Base-by-base conservation (phyloP, 441 rosid genomes). In the Flueggea neowawraea region DNA sequence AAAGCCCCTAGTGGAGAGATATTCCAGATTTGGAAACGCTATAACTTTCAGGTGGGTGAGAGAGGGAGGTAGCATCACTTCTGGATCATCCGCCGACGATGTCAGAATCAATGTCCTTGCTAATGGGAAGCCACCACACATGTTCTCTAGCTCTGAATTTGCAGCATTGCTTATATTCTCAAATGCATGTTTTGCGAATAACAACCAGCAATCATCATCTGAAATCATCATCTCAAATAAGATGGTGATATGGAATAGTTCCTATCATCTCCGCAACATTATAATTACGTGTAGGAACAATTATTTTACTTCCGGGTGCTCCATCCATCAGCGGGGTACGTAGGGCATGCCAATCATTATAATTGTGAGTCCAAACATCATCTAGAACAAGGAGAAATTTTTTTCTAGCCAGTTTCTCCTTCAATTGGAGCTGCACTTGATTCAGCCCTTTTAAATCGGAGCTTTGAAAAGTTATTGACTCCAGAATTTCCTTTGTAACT, bases 351-450 rank as follows among this genome's bases (percentile, higher is more conserved):
- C 73, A 73, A 1, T 13, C 5, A 4, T 28, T 36, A 32, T 59
- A 63, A n/a, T 51, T 39, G 6, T 69, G 22, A 2, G 31, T 52
- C 73, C 73, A 69, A 0, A 68, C 33, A 43, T 68, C 73, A 32
- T 73, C 77, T 31, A 68, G 43, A 43, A 73, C 63, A 45, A 73
- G 3, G 15, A 63, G 50, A 54, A 68, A 59, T 10, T 55, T 73
- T 39, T 59, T 68, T 9, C 63, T 47, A 0, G 8, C n/a, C 2
- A 73, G 11, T 4, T 12, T 3, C 32, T 52, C 17, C 53, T 13
- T 58, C 53, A 73, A 33, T 9, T 39, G 1, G 3, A 10, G 45
- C 9, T 63, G 73, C 5, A 64, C 36, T 6, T 0, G 13, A 33
- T 55, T 28, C 28, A 68, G 11, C 2, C 68, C 66, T 4, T 45